Percentiles rank a stretch among this genome's conserved stretches.
Evolutionary conservation across 768 basidiomycete species (phyloP).

Genomic region (Clavulina sp.): DNA sequence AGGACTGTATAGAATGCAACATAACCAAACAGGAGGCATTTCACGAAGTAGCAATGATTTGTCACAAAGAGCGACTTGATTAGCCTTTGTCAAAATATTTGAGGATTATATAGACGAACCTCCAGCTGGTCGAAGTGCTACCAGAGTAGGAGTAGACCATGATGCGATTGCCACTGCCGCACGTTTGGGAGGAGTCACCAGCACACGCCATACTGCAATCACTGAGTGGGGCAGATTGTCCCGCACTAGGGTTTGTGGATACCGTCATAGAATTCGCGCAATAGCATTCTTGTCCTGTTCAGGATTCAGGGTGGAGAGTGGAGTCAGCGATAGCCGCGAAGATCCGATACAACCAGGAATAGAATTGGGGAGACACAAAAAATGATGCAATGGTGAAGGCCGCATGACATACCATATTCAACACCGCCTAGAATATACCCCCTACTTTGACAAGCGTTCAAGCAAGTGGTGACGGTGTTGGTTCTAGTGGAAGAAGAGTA

Average conservation of each 20-base stretch:
- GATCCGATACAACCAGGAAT: background rate
- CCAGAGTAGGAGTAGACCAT: background rate
- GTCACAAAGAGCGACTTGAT: too few relatives aligned
- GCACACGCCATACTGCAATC: background rate
- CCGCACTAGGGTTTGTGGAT: background rate
- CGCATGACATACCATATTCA: constrained; percentile 2
- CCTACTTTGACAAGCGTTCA: background rate
- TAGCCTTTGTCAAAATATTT: too few relatives aligned
- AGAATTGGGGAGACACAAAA: too few relatives aligned
- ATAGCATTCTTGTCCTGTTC: constrained; percentile 2
- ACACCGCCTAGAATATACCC: background rate
- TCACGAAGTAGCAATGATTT: too few relatives aligned
- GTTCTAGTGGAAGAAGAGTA: background rate
- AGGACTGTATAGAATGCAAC: background rate
- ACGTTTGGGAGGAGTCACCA: background rate
- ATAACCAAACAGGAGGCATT: background rate
- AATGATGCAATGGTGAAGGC: too few relatives aligned
- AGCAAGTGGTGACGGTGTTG: background rate
- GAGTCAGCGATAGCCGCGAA: background rate
- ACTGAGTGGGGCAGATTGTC: background rate
- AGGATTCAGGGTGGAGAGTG: background rate
- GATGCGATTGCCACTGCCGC: background rate
- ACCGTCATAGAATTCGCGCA: constrained; percentile 4
- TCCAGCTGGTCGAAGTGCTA: background rate
- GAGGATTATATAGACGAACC: too few relatives aligned